These are phyloP conservation scores for Dimargaris xerosporica DNA, from an alignment of 192 early-diverging fungal species.

Conservation along the genomic window DNA sequence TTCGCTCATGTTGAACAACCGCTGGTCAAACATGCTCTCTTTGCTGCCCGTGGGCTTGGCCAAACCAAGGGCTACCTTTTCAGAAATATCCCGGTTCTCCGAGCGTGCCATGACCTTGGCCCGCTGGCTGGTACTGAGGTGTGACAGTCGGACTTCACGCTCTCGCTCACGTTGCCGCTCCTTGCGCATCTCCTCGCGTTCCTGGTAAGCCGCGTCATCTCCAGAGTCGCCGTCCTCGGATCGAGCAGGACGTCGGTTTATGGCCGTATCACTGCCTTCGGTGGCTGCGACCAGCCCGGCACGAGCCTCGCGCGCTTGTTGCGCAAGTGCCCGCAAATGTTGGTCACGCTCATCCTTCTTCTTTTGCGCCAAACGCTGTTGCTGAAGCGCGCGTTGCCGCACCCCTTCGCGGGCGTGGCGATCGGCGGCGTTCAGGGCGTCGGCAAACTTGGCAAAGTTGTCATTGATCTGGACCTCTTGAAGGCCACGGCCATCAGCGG, in stretches of 20 bases:
- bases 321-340: conserved; percentile 74
- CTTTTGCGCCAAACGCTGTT: conserved; percentile 80
- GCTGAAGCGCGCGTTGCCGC: conserved; percentile 74
- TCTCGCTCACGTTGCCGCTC: conserved; percentile 76
- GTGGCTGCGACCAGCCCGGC: conserved; percentile 25
- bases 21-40: conserved; percentile 87
- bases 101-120: conserved; percentile 56
- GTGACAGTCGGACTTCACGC: conserved; percentile 66
- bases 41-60: conserved; percentile 78
- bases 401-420: conserved; percentile 91
- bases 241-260: conserved; percentile 18
- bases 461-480: conserved; percentile 86
- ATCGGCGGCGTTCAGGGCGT: conserved; percentile 86
- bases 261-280: conserved; percentile 11
- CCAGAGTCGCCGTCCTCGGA: conserved; percentile 17
- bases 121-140: conserved; percentile 78
- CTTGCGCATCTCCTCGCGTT: conserved; percentile 77
- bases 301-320: conserved; percentile 82
- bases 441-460: conserved; percentile 90
- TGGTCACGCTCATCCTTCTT: conserved; percentile 92
- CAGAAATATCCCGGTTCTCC: conserved; percentile 88
- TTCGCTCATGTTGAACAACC: conserved; percentile 83
- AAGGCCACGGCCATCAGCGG: conserved; percentile 87
- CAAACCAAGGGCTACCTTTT: conserved; percentile 93
- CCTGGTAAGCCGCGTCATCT: conserved; percentile 31